Percentiles rank a stretch among this genome's conserved stretches.
Evolutionary conservation across 495 filamentous ascomycete genomes (phyloP).

Genomic region (Mycothermus thermophilus): DNA sequence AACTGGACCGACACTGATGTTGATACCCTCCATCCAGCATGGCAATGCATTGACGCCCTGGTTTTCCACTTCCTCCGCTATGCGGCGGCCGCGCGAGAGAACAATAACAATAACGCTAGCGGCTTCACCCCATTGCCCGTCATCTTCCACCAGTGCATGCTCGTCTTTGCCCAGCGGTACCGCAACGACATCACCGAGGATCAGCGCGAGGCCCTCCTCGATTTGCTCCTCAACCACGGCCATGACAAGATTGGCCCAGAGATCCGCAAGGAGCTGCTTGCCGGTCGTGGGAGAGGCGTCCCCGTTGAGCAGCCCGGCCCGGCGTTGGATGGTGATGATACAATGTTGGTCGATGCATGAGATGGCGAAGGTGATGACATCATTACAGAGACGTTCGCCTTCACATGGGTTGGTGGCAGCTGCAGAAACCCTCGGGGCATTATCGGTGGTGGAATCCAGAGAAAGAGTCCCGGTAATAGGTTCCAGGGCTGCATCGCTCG

Average conservation of each 20-base stretch:
- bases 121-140: too few relatives aligned
- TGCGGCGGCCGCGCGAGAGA: constrained; percentile 30
- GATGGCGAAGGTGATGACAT: neutral
- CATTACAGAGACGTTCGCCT: neutral
- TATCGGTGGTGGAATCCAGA: too few relatives aligned
- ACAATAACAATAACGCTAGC: constrained; percentile 7
- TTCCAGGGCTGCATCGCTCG: too few relatives aligned
- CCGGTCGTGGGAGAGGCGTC: constrained; percentile 76
- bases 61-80: constrained; percentile 96
- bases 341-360: constrained; percentile 54
- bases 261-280: constrained; percentile 77
- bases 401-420: too few relatives aligned
- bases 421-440: too few relatives aligned
- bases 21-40: too few relatives aligned
- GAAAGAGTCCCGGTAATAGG: too few relatives aligned
- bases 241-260: constrained; percentile 85
- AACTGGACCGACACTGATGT: too few relatives aligned
- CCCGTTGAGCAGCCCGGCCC: constrained; percentile 39
- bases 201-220: constrained; percentile 80
- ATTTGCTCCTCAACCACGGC: constrained; percentile 73
- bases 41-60: constrained; percentile 82
- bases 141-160: constrained; percentile 73
- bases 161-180: constrained; percentile 89
- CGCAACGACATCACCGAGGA: constrained; percentile 54
- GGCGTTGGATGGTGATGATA: constrained; percentile 67